Evolutionary conservation across 805 yeast genomes (phyloP), one percentile per base, ranked within the genome.

Genomic region (Huiozyma naganishii): DNA sequence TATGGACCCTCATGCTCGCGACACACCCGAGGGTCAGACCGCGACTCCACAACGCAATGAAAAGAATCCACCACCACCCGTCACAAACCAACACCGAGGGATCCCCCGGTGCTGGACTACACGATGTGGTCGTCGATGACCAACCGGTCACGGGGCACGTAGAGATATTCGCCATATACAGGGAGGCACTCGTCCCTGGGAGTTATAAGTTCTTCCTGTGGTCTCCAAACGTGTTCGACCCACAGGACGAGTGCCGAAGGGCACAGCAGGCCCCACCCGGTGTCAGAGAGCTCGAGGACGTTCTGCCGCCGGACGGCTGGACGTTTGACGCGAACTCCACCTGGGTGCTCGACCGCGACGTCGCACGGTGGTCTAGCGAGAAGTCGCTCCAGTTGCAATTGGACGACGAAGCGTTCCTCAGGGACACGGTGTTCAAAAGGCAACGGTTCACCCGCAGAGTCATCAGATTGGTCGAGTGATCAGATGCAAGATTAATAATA

Each of bases 161-260:
- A 6, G 94, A 88, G 55, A 68, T 89, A 1, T 89, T 71, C 58
- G 95, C 88, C 59, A 69, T 88, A 27, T 83, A 83, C 57, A 69
- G 72, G 37, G 81, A 73, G 51, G 83, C 83, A 34, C 61, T 77
- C 27, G 71, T 82, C 2, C 74, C 78, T 0, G 66, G 71, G 6
- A 70, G 70, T 29, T 88, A 90, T 84, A 69, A 72, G 34, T 74
- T 79, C 29, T 75, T 75, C 55, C 58, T 73, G 23, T 84, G 71
- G 55, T 71, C 90, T 0, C 66, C 66, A 9, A 65, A 67, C 3
- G 58, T 79, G 0, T 89, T 81, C 59, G 80, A 76, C 45, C 56
- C 59, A 13, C 60, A 62, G 27, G 78, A 79, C 48, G 57, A 65
- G 5, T 61, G 50, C 17, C 63, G 83, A 35, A 55, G 63, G 34